Conservation (phyloP, 2,329 filamentous ascomycete genomes). For the Pseudogymnoascus sp. region DNA sequence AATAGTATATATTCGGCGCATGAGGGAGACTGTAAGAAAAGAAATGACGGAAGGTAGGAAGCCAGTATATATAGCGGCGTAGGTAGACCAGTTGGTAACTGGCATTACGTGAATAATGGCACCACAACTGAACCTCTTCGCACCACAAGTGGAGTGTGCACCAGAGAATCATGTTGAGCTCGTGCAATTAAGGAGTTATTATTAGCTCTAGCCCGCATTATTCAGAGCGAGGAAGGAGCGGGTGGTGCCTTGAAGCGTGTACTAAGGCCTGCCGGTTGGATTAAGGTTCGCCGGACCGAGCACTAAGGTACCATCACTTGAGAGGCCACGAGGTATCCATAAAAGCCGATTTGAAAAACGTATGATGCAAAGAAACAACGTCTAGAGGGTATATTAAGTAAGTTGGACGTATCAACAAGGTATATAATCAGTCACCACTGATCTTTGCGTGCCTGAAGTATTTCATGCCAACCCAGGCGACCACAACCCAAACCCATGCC, state of each 20-base stretch:
- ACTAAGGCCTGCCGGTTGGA: neutral
- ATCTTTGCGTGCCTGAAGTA: slow-evolving; percentile 98
- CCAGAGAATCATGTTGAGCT: neutral
- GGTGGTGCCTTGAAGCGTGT: neutral
- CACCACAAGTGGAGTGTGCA: neutral
- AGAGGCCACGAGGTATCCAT: neutral
- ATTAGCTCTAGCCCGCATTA: neutral
- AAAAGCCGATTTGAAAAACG: neutral
- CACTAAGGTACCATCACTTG: neutral
- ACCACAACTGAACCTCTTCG: neutral
- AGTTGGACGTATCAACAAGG: neutral
- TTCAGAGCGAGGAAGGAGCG: neutral
- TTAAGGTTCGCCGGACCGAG: neutral
- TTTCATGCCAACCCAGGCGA: slow-evolving; percentile 99
- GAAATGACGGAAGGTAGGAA: neutral
- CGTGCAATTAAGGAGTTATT: neutral
- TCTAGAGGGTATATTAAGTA: slow-evolving; percentile 7
- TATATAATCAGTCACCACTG: slow-evolving; percentile 8
- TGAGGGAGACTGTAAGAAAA: neutral
- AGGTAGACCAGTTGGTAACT: neutral
- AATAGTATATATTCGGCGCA: neutral
- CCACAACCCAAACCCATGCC: slow-evolving; percentile 97
- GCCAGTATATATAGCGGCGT: neutral
- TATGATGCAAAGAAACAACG: neutral
- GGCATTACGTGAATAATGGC: neutral